Conservation (phyloP, 2,329 filamentous ascomycete genomes). For the Emergomyces orientalis region DNA sequence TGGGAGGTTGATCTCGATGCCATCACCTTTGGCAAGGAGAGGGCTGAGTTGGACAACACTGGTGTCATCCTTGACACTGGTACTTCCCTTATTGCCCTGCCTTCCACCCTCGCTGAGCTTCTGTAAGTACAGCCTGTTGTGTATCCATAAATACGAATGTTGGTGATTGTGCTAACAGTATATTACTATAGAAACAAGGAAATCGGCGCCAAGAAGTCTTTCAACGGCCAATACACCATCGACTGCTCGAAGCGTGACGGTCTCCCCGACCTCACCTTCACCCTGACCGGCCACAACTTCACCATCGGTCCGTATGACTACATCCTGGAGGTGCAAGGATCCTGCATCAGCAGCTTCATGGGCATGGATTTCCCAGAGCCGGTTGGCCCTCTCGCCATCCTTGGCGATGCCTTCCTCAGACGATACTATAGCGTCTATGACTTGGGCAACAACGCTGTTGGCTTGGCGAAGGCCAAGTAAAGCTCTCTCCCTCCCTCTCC, state of each 20-base stretch:
- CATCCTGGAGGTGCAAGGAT: conserved; percentile 88
- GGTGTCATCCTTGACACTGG: conserved; percentile 97
- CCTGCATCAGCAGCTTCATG: conserved; percentile 96
- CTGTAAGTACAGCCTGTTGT: conserved; percentile 43
- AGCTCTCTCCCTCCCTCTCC: not conserved
- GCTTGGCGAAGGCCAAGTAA: conserved; percentile 70
- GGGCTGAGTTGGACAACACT: conserved; percentile 83
- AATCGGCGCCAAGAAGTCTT: conserved; percentile 96
- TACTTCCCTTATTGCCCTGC: conserved; percentile 93
- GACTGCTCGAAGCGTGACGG: conserved; percentile 76
- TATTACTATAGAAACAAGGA: conserved; percentile 59
- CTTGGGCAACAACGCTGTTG: conserved; percentile 77
- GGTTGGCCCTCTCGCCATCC: conserved; percentile 82
- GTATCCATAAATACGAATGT: not conserved
- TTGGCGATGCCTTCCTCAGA: conserved; percentile 58
- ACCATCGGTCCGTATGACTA: conserved; percentile 83
- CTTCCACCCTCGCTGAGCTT: conserved; percentile 82
- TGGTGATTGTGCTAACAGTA: not conserved
- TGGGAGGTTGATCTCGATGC: conserved; percentile 97
- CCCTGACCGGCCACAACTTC: conserved; percentile 84
- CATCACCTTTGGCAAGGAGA: conserved; percentile 77
- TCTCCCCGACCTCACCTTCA: conserved; percentile 88
- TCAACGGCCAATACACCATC: conserved; percentile 90
- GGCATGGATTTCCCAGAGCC: conserved; percentile 86
- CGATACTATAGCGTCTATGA: conserved; percentile 84